phyloP scores from a whole-genome alignment of 2,329 filamentous ascomycete genomes.

The Penicillium sp. region DNA sequence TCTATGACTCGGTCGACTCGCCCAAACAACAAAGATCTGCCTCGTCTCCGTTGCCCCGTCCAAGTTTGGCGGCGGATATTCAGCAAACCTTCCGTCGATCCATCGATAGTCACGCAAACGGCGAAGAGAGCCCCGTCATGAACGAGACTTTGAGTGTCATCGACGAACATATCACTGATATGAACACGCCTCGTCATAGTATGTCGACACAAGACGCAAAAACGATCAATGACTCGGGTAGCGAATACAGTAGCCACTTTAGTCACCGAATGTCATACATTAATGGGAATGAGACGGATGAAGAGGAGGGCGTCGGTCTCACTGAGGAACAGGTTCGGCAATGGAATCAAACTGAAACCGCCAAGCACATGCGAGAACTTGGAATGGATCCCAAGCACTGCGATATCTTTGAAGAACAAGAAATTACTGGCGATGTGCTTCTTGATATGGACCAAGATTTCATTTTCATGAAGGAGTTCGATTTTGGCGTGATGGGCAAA shows the following conservation, averaged over 20 bases:
- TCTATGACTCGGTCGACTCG: constrained; percentile 27
- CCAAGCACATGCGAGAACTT: constrained; percentile 82
- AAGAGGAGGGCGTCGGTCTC: constrained; percentile 78
- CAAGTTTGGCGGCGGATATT: constrained; percentile 41
- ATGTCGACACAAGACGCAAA: constrained; percentile 54
- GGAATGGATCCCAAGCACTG: constrained; percentile 90
- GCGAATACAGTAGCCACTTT: constrained; percentile 83
- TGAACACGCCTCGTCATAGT: constrained; percentile 66
- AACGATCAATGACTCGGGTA: constrained; percentile 76
- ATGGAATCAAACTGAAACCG: constrained; percentile 82
- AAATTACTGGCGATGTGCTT: constrained; percentile 91
- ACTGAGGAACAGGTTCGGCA: constrained; percentile 73
- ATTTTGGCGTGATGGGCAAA: constrained; percentile 86
- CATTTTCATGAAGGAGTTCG: constrained; percentile 92
- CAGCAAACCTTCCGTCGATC: constrained; percentile 51
- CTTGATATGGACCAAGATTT: constrained; percentile 95
- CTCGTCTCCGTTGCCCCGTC: constrained; percentile 42
- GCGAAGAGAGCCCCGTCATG: constrained; percentile 76
- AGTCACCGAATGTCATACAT: constrained; percentile 85
- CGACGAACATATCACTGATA: constrained; percentile 92
- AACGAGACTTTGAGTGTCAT: constrained; percentile 95
- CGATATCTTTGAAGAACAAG: constrained; percentile 91
- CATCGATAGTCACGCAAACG: constrained; percentile 55
- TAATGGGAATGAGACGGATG: constrained; percentile 91
- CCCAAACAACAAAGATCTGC: constrained; percentile 37